Percentiles rank a stretch among this genome's conserved stretches.
These are phyloP conservation scores for Malus asiatica DNA, from an alignment of 306 rosid genomes.

Conservation along the genomic window DNA sequence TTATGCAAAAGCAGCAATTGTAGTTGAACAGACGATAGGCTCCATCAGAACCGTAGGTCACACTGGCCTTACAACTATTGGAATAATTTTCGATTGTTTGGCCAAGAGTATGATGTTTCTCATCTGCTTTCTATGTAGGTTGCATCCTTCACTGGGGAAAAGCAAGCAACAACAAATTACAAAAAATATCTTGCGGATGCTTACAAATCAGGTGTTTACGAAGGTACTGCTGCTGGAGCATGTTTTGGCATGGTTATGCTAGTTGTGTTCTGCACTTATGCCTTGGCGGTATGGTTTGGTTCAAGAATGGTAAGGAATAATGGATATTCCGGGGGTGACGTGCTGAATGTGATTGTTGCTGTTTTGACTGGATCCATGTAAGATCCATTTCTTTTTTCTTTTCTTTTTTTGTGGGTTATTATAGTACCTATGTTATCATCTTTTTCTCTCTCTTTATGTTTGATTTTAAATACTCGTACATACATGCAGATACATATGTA, in stretches of 20 bases:
- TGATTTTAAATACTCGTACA: background rate
- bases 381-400: slow-evolving; percentile 10
- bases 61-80: background rate
- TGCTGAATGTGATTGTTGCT: slow-evolving; percentile 64
- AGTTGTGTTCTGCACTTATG: slow-evolving; percentile 52
- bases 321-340: slow-evolving; percentile 75
- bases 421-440: background rate
- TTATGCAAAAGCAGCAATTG: slow-evolving; percentile 70
- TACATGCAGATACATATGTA: background rate
- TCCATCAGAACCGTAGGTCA: slow-evolving; percentile 75
- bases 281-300: slow-evolving; percentile 80
- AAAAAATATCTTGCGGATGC: slow-evolving; percentile 53
- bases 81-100: background rate
- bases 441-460: background rate
- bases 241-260: slow-evolving; percentile 60
- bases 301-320: slow-evolving; percentile 62
- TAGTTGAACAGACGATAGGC: slow-evolving; percentile 85
- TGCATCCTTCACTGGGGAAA: slow-evolving; percentile 84
- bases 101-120: slow-evolving; percentile 2
- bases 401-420: background rate
- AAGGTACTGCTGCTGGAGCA: slow-evolving; percentile 52
- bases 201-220: slow-evolving; percentile 65
- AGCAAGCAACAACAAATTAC: slow-evolving; percentile 53
- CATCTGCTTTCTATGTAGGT: slow-evolving; percentile 35
- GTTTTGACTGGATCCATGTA: slow-evolving; percentile 81